Evolutionary conservation across 208 protist species (phyloP), one percentile per base, ranked within the genome.

Genomic region (Crithidia mellificae): DNA sequence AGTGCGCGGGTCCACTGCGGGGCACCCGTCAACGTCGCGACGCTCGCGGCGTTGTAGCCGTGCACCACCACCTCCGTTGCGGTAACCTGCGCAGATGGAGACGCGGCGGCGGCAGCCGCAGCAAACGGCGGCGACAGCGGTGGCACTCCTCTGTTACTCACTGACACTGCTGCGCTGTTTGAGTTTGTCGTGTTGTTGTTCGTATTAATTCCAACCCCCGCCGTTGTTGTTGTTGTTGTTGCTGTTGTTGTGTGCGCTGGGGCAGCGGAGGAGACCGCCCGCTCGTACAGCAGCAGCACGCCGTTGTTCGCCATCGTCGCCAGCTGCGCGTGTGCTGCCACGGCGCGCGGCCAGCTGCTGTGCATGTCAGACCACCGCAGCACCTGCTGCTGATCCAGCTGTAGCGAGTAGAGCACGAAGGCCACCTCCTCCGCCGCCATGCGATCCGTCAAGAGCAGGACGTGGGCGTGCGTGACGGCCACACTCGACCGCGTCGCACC

Each of bases 391-490:
- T 87, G 64, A 9, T 82, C 80, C 6, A 95, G 78, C 20, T 77
- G 61, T 8, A 83, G 57, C 20, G 57, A 80, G 68, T 92, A 95
- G 7, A 78, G 53, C 9, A 93, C 81, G 43, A 93, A 63, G 9
- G 82, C 87, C 43, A 90, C 54, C 8, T 81, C 81, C 30, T 70
- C 76, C 8, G 72, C 17, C 1, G 61, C 29, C 91, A 96, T 96
- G 47, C 74, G 71, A 72, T 96, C 78, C 0, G 91, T 96, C 5
- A 88, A 56, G 29, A 96, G 78, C 53, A 96, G 57, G 24, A 93
- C 72, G 34, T 66, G 77, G 15, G 53, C 72, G 56, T 75, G 55
- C 20, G 68, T 80, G 51, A 84, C 78, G 9, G 82, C 91, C 70
- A 96, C 56, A 58, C 84, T 96, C 17, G 91, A 93, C 17, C 63